phyloP scores from a whole-genome alignment of 768 basidiomycete genomes.

The Scleroderma bovista region DNA sequence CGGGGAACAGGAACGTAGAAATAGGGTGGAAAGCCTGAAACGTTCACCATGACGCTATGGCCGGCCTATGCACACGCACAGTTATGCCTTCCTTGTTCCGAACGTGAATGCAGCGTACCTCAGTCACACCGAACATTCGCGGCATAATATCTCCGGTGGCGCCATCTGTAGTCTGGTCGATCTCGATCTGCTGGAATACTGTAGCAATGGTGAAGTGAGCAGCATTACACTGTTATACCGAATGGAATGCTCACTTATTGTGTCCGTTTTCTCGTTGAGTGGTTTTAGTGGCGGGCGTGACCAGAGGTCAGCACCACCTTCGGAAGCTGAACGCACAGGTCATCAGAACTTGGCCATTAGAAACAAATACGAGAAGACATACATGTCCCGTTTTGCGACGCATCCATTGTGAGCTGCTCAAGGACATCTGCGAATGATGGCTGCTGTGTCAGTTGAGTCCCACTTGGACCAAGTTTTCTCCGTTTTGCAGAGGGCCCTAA shows the following conservation, averaged over 20 bases:
- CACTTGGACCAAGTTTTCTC: slow-evolving; percentile 42
- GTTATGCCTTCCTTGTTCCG: neutral
- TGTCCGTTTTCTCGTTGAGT: slow-evolving; percentile 56
- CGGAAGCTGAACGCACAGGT: slow-evolving; percentile 41
- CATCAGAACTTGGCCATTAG: neutral
- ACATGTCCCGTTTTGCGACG: slow-evolving; percentile 38
- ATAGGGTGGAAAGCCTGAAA: slow-evolving; percentile 85
- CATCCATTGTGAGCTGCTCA: slow-evolving; percentile 52
- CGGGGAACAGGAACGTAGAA: slow-evolving; percentile 88
- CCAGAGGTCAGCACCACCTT: slow-evolving; percentile 79
- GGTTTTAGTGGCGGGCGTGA: slow-evolving; percentile 51
- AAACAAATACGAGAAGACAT: slow-evolving; percentile 12
- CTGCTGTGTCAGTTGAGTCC: slow-evolving; percentile 21
- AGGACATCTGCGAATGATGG: slow-evolving; percentile 59
- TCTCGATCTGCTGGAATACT: slow-evolving; percentile 97
- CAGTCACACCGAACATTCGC: slow-evolving; percentile 88
- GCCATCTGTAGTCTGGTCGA: slow-evolving; percentile 59
- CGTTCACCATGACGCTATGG: slow-evolving; percentile 81
- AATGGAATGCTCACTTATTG: slow-evolving; percentile 49
- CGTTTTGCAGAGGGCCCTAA: slow-evolving; percentile 47
- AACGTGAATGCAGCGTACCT: slow-evolving; percentile 40
- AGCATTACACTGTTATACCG: neutral
- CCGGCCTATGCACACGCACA: slow-evolving; percentile 35
- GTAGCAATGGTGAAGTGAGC: neutral
- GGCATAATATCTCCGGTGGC: slow-evolving; percentile 38